A percentile compares a stretch with the other conserved stretches of the same genome.
Evolutionary conservation across 352 stramenopile genomes (phyloP).

Genomic region (Hyaloperonospora brassicae): DNA sequence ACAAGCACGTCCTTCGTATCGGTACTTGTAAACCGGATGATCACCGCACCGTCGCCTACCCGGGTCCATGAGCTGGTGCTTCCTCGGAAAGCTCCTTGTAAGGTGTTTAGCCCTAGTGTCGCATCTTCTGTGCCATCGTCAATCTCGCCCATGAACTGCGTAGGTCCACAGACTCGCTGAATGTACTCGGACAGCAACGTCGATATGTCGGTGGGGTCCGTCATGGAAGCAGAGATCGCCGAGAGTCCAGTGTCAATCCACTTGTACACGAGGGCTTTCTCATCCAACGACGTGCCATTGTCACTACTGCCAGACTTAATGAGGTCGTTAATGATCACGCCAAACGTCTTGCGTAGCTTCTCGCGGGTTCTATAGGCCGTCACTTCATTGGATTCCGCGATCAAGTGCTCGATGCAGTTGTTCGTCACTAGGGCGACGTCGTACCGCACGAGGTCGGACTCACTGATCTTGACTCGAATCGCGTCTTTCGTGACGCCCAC

Average conservation of each 20-base stretch:
- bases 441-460: slow-evolving; percentile 32
- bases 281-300: slow-evolving; percentile 17
- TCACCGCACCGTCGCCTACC: slow-evolving; percentile 16
- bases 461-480: slow-evolving; percentile 28
- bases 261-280: slow-evolving; percentile 17
- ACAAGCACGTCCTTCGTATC: slow-evolving; percentile 22
- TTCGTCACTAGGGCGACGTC: slow-evolving; percentile 31
- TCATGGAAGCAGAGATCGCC: slow-evolving; percentile 12
- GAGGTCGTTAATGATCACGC: slow-evolving; percentile 24
- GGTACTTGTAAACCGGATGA: slow-evolving; percentile 21
- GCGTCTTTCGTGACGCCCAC: slow-evolving; percentile 25
- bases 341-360: slow-evolving; percentile 20
- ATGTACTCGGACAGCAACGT: slow-evolving; percentile 43
- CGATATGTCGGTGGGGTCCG: slow-evolving; percentile 41
- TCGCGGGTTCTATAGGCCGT: slow-evolving; percentile 23
- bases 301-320: slow-evolving; percentile 23
- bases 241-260: slow-evolving; percentile 18
- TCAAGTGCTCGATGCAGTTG: slow-evolving; percentile 32
- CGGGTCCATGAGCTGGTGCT: slow-evolving; percentile 21
- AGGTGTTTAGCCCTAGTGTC: slow-evolving; percentile 30
- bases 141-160: slow-evolving; percentile 42
- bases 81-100: slow-evolving; percentile 15
- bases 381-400: slow-evolving; percentile 10
- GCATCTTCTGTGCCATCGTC: slow-evolving; percentile 36
- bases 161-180: slow-evolving; percentile 44